Evolutionary conservation across 2,329 filamentous ascomycete genomes (phyloP).

Genomic region (Emericellopsis cladophorae): DNA sequence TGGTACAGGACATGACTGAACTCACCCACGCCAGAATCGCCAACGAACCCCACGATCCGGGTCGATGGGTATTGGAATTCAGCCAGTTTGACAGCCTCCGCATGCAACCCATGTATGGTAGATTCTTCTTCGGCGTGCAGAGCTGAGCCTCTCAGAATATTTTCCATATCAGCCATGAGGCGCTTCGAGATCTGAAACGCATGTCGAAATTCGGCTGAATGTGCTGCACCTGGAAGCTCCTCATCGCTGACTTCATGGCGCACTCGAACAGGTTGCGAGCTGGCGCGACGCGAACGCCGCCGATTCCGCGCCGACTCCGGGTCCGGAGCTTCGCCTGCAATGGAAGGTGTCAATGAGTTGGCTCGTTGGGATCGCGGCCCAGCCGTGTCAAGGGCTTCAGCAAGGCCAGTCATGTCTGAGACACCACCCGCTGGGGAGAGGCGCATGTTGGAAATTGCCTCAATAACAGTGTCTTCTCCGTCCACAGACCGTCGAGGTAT

Average conservation of each 20-base stretch:
- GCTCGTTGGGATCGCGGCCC: no score
- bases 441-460: no score
- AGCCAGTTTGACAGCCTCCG: constrained; percentile 17
- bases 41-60: constrained; percentile 31
- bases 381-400: no score
- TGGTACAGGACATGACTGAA: no score
- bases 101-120: constrained; percentile 19
- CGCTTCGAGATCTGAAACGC: neutral
- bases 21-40: constrained; percentile 30
- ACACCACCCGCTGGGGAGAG: no score
- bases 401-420: no score
- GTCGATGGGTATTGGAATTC: constrained; percentile 23
- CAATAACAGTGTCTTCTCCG: no score
- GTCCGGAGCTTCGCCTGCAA: no score
- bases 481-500: no score
- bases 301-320: no score
- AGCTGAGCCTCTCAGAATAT: neutral
- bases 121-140: constrained; percentile 18
- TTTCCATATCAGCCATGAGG: neutral
- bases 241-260: neutral
- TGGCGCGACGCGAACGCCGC: no score
- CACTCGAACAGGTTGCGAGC: neutral
- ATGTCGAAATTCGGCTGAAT: neutral
- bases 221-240: neutral
- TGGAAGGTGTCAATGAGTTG: no score